Evolutionary conservation across 352 stramenopile species (phyloP).

Genomic region (Globisporangium polare): DNA sequence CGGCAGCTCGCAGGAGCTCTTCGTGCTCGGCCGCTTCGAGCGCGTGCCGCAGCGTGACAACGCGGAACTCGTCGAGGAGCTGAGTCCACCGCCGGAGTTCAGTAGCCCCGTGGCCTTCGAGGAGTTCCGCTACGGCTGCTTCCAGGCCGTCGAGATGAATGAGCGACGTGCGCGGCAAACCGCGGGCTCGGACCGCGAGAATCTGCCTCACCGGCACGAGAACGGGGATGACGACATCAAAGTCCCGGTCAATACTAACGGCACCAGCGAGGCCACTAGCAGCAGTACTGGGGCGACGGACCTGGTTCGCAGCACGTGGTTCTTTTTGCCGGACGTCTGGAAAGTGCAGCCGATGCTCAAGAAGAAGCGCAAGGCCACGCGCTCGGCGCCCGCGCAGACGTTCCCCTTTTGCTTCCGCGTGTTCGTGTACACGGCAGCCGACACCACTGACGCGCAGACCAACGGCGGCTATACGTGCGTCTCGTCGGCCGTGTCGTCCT

Average conservation of each 20-base stretch:
- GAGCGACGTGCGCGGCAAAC: constrained; percentile 42
- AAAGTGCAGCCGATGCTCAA: constrained; percentile 87
- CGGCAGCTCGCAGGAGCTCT: constrained; percentile 47
- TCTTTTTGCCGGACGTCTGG: constrained; percentile 85
- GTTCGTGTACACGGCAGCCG: constrained; percentile 45
- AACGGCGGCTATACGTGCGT: constrained; percentile 41
- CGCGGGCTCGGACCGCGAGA: constrained; percentile 12
- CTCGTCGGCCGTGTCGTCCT: constrained; percentile 53
- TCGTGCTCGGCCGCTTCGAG: constrained; percentile 78
- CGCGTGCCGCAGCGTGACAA: constrained; percentile 67
- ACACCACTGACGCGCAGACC: neutral
- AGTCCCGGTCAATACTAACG: neutral
- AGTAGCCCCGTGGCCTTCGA: constrained; percentile 48
- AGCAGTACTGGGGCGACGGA: neutral
- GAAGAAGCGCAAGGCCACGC: constrained; percentile 87
- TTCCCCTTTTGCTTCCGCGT: constrained; percentile 87
- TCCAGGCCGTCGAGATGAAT: constrained; percentile 80
- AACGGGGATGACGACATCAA: neutral
- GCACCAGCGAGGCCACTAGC: neutral
- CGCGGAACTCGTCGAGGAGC: constrained; percentile 33
- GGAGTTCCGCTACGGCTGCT: constrained; percentile 73
- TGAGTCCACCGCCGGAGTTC: constrained; percentile 45
- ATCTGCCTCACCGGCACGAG: neutral
- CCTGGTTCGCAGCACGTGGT: constrained; percentile 70
- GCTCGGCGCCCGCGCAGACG: constrained; percentile 71